phyloP scores from a whole-genome alignment of 2,329 filamentous ascomycete genomes.

The Botrytis fabae region DNA sequence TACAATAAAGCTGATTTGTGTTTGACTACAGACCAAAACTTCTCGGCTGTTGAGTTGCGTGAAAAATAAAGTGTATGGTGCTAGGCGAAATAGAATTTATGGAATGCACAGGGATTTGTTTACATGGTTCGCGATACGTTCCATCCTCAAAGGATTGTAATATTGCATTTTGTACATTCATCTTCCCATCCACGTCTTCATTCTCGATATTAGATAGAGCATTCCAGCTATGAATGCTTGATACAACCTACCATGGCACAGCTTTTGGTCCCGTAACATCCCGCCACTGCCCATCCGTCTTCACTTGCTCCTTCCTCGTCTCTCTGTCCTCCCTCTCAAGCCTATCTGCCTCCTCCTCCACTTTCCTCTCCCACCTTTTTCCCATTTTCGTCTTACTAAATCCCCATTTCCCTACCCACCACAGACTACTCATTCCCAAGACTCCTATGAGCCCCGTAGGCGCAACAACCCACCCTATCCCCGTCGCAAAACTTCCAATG shows the following conservation, averaged over 20 bases:
- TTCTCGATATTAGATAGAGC: not conserved
- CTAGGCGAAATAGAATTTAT: not conserved
- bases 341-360: constrained; percentile 28
- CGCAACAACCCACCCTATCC: constrained; percentile 38
- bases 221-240: too few relatives aligned
- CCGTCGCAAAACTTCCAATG: constrained; percentile 36
- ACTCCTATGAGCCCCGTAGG: constrained; percentile 37
- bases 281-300: constrained; percentile 38
- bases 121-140: not conserved
- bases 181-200: not conserved
- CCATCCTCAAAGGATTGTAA: not conserved
- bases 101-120: not conserved
- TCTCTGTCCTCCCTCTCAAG: constrained; percentile 24
- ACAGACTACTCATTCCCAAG: constrained; percentile 35
- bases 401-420: constrained; percentile 40
- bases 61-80: not conserved
- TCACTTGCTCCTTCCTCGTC: constrained; percentile 30
- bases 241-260: constrained; percentile 35
- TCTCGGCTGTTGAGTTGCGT: not conserved
- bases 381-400: constrained; percentile 35
- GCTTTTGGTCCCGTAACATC: constrained; percentile 38
- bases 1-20: not conserved
- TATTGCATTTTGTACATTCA: not conserved
- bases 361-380: constrained; percentile 31
- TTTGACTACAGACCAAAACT: not conserved